These are phyloP conservation scores for Leavenworthia alabamica DNA, from an alignment of 345 rosid genomes.

Conservation along the genomic window DNA sequence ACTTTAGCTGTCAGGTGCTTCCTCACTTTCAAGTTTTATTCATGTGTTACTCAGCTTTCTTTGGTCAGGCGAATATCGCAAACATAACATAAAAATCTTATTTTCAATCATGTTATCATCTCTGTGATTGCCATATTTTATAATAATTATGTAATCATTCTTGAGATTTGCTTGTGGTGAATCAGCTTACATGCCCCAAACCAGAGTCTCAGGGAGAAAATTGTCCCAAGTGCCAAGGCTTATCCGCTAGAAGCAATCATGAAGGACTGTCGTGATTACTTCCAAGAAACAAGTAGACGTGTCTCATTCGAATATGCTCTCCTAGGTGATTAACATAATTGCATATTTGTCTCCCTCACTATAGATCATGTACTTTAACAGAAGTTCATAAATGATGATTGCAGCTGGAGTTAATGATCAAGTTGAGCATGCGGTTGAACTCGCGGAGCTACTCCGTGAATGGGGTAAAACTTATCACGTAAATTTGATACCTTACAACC, in stretches of 20 bases:
- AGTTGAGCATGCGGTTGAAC: conserved; percentile 70
- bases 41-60: background rate
- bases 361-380: background rate
- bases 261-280: conserved; percentile 89
- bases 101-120: background rate
- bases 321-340: conserved; percentile 43
- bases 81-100: background rate
- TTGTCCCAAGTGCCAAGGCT: conserved; percentile 95
- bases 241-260: conserved; percentile 87
- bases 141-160: background rate
- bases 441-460: conserved; percentile 68
- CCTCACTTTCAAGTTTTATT: conserved; percentile 6
- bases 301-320: conserved; percentile 94
- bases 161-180: conserved; percentile 10
- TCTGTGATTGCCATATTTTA: background rate
- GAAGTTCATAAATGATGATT: conserved; percentile 19
- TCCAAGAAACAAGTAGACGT: conserved; percentile 65
- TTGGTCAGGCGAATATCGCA: background rate
- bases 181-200: conserved; percentile 87
- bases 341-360: background rate
- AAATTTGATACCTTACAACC: conserved; percentile 89
- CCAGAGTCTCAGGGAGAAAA: conserved; percentile 79
- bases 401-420: conserved; percentile 91
- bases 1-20: conserved; percentile 86
- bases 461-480: conserved; percentile 87